phyloP scores from a whole-genome alignment of 768 basidiomycete genomes.

The Agaricus blazei region DNA sequence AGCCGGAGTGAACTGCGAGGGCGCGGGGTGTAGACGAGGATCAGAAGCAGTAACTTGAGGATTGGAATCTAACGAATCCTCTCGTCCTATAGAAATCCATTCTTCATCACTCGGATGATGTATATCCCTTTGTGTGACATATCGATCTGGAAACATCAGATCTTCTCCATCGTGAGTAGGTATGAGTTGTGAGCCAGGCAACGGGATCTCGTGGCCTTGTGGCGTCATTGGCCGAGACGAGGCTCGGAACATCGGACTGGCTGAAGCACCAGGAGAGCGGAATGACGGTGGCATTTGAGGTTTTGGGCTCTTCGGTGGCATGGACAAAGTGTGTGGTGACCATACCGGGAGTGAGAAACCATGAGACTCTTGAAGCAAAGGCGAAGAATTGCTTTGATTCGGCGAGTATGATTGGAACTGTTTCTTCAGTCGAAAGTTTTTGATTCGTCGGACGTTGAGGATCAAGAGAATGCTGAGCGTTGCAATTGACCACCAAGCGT shows the following conservation, averaged over 20 bases:
- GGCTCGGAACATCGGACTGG: slow-evolving; percentile 8
- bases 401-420: slow-evolving; percentile 15
- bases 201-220: slow-evolving; percentile 15
- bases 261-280: slow-evolving; percentile 9
- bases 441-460: slow-evolving; percentile 37
- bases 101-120: slow-evolving; percentile 24
- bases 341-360: neutral
- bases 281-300: slow-evolving; percentile 6
- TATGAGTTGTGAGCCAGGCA: slow-evolving; percentile 33
- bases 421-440: slow-evolving; percentile 32
- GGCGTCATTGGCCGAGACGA: slow-evolving; percentile 29
- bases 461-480: slow-evolving; percentile 57
- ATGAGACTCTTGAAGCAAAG: neutral
- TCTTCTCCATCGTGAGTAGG: slow-evolving; percentile 46
- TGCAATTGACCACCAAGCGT: slow-evolving; percentile 39
- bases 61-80: neutral
- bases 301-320: slow-evolving; percentile 3
- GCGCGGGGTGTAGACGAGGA: slow-evolving; percentile 8
- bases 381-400: neutral
- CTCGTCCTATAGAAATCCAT: slow-evolving; percentile 26
- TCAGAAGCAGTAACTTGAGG: neutral
- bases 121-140: slow-evolving; percentile 33
- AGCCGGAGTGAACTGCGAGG: slow-evolving; percentile 33
- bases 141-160: slow-evolving; percentile 46
- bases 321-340: slow-evolving; percentile 10